Percentiles rank a stretch among this genome's conserved stretches.
phyloP scores from a whole-genome alignment of 75 land plant species.

The Isoetes taiwanensis region DNA sequence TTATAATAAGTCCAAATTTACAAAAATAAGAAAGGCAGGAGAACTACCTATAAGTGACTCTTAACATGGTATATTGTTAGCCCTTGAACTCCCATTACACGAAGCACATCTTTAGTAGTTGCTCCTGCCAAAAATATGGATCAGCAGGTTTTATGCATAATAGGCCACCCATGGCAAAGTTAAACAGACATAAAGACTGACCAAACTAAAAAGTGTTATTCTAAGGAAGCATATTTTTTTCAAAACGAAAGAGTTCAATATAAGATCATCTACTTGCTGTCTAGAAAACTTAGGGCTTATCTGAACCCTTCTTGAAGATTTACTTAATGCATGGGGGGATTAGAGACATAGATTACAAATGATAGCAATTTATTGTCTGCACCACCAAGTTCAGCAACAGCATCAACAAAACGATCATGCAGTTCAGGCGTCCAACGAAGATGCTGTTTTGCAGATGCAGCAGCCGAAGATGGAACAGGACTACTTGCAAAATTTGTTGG shows the following conservation, averaged over 20 bases:
- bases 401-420: constrained; percentile 17
- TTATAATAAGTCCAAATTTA: background rate
- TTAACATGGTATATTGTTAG: too few relatives aligned
- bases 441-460: constrained; percentile 9
- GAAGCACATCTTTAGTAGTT: background rate
- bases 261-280: too few relatives aligned
- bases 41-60: too few relatives aligned
- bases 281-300: too few relatives aligned
- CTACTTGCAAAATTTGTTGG: constrained; percentile 17
- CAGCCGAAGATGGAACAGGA: constrained; percentile 4
- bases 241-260: too few relatives aligned
- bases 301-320: too few relatives aligned
- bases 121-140: background rate
- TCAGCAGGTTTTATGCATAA: too few relatives aligned
- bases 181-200: too few relatives aligned
- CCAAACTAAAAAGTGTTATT: too few relatives aligned
- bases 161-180: too few relatives aligned
- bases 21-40: background rate
- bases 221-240: too few relatives aligned
- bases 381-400: constrained; percentile 13
- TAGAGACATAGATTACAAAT: background rate
- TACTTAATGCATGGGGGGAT: too few relatives aligned
- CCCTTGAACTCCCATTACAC: constrained; percentile 6
- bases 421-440: constrained; percentile 11
- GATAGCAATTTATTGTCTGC: constrained; percentile 16